Percentiles rank a stretch among this genome's conserved stretches.
These are phyloP conservation scores for Sporothrix variecibatus DNA, from an alignment of 2,329 filamentous ascomycete genomes.

Conservation along the genomic window DNA sequence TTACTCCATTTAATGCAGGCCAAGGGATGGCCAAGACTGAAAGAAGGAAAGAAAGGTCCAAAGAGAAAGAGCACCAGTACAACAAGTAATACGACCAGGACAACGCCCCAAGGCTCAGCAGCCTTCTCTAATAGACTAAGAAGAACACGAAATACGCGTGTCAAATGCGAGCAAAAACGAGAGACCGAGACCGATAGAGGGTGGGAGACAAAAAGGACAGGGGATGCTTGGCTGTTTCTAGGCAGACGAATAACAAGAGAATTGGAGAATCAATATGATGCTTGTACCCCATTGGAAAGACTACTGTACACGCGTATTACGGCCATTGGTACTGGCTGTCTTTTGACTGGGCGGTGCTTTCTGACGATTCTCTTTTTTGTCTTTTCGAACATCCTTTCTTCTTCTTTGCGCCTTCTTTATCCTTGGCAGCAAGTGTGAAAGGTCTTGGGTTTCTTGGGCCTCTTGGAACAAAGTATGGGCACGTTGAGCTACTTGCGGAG, in stretches of 20 bases:
- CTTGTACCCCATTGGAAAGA: not conserved
- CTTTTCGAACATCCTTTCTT: not conserved
- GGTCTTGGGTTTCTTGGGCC: not conserved
- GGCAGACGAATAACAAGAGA: not conserved
- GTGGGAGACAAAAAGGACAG: too few species aligned
- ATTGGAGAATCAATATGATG: not conserved
- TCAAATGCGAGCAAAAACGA: not conserved
- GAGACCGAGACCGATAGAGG: not conserved
- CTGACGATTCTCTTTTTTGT: not conserved
- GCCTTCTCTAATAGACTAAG: not conserved
- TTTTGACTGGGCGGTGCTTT: not conserved
- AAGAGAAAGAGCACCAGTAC: not conserved
- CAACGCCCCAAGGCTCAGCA: constrained; percentile 16
- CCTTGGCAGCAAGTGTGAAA: not conserved
- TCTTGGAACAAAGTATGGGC: not conserved
- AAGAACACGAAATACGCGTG: not conserved
- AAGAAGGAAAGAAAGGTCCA: not conserved
- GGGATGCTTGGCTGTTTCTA: not conserved
- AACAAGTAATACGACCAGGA: not conserved
- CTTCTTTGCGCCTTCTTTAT: constrained; percentile 2
- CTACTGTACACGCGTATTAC: not conserved
- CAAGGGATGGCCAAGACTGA: constrained; percentile 5
- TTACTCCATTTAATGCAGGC: not conserved
- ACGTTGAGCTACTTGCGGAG: not conserved
- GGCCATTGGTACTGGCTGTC: not conserved